These are phyloP conservation scores for Cryptosporidium felis DNA, from an alignment of 169 alveolate species.

Conservation along the genomic window DNA sequence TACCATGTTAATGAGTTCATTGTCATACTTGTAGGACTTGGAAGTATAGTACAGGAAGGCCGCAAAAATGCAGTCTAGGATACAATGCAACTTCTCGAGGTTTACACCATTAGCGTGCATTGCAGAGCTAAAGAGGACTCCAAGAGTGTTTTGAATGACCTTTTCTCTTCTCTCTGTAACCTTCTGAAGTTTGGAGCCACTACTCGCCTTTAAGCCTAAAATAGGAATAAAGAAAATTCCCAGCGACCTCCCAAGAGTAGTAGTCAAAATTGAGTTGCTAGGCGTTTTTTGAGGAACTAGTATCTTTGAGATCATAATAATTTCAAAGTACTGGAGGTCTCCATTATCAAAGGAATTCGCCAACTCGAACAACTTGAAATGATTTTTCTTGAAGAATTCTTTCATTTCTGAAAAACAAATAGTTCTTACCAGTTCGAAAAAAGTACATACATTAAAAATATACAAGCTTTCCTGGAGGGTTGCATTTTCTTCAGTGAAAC, in stretches of 20 bases:
- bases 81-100: slow-evolving; percentile 7
- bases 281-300: neutral
- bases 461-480: neutral
- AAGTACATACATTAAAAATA: neutral
- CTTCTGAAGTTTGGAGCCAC: neutral
- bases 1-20: neutral
- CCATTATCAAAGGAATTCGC: neutral
- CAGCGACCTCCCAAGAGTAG: slow-evolving; percentile 36
- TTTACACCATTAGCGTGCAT: neutral
- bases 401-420: neutral
- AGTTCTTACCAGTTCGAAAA: neutral
- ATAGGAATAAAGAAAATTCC: slow-evolving; percentile 34
- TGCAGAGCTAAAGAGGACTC: neutral
- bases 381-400: neutral
- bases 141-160: neutral
- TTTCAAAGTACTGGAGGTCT: neutral
- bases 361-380: neutral
- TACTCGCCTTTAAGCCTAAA: neutral
- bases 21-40: neutral
- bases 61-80: slow-evolving; percentile 29
- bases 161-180: neutral
- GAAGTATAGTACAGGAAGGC: slow-evolving; percentile 14
- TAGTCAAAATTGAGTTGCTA: neutral
- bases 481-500: neutral
- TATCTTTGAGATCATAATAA: neutral